Evolutionary conservation across 2,329 filamentous ascomycete genomes (phyloP).

Genomic region (Alternaria sp.): DNA sequence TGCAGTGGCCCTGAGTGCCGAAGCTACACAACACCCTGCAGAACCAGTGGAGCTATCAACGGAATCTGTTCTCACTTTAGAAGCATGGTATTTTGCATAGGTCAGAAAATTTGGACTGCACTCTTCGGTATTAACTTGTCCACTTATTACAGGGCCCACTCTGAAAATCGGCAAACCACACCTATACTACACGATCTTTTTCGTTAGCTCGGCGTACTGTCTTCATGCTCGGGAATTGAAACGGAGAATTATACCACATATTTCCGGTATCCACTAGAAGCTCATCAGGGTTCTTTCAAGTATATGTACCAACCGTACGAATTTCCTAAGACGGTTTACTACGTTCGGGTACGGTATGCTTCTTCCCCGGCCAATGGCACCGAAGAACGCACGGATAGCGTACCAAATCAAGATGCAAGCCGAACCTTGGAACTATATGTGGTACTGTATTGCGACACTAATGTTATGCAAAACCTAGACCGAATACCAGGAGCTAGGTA

Average conservation of each 20-base stretch:
- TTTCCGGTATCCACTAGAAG: conserved; percentile 1
- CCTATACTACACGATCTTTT: background rate
- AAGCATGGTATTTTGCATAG: background rate
- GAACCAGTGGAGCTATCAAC: background rate
- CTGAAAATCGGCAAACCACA: background rate
- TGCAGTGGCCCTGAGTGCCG: background rate
- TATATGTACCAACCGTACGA: background rate
- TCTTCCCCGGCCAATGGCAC: conserved; percentile 9
- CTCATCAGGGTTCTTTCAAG: conserved; percentile 1
- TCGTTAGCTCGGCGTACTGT: background rate
- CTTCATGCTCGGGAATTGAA: background rate
- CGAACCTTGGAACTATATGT: background rate
- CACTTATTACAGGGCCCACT: background rate
- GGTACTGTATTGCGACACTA: conserved; percentile 2
- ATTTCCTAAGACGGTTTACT: background rate
- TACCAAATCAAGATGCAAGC: background rate
- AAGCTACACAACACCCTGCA: conserved; percentile 4
- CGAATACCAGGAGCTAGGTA: conserved; percentile 10
- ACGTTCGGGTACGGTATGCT: conserved; percentile 3
- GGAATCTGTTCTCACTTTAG: background rate
- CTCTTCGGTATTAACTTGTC: background rate
- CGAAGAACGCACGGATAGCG: background rate
- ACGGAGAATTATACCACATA: conserved; percentile 7
- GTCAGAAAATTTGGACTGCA: background rate
- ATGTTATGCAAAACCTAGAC: conserved; percentile 3